These are phyloP conservation scores for Claviceps paspali DNA, from an alignment of 2,329 filamentous ascomycete genomes.

Conservation along the genomic window DNA sequence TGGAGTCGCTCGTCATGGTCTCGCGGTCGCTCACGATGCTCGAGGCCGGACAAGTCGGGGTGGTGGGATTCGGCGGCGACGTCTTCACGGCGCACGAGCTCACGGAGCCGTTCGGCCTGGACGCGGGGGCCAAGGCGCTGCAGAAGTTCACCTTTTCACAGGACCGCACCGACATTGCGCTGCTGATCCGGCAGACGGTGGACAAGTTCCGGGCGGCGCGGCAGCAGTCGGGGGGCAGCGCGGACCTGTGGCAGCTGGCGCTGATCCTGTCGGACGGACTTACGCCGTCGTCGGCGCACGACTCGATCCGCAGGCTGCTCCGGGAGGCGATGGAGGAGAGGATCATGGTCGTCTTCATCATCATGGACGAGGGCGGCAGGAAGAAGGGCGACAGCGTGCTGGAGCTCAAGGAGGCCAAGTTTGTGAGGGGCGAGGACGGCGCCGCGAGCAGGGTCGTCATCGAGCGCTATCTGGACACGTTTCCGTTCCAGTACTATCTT, in stretches of 20 bases:
- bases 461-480: constrained; percentile 83
- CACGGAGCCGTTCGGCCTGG: constrained; percentile 59
- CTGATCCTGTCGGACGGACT: constrained; percentile 89
- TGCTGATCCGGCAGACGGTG: constrained; percentile 63
- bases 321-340: constrained; percentile 80
- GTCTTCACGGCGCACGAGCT: constrained; percentile 81
- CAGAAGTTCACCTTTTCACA: constrained; percentile 76
- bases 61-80: constrained; percentile 75
- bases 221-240: constrained; percentile 32
- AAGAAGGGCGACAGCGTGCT: constrained; percentile 53
- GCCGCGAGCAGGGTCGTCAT: constrained; percentile 58
- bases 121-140: constrained; percentile 67
- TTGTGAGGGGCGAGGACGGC: constrained; percentile 42
- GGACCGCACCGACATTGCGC: constrained; percentile 69
- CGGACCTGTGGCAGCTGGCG: constrained; percentile 88
- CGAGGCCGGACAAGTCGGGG: constrained; percentile 83
- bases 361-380: constrained; percentile 56
- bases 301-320: constrained; percentile 65
- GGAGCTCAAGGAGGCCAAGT: constrained; percentile 76
- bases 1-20: constrained; percentile 88
- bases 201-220: constrained; percentile 68
- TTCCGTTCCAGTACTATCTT: constrained; percentile 94
- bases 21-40: constrained; percentile 79
- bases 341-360: constrained; percentile 96
- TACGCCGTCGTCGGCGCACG: constrained; percentile 68